Percentiles rank a stretch among this genome's conserved stretches.
phyloP scores from a whole-genome alignment of 345 rosid genomes.

The Capsella bursapastoris region DNA sequence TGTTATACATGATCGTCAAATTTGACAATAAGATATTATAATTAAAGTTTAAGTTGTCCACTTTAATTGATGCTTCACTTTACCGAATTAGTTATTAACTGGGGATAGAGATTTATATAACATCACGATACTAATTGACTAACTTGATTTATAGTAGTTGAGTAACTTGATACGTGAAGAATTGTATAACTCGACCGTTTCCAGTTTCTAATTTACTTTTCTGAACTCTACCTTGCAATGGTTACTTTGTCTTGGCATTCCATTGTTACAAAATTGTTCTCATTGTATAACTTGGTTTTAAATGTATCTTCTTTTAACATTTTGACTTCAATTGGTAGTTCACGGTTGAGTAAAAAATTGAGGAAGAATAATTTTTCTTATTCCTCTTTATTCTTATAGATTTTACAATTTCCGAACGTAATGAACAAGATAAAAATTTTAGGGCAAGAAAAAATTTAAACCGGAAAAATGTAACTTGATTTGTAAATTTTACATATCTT shows the following conservation, averaged over 20 bases:
- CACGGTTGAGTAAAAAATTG: too few species aligned
- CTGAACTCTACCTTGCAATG: neutral
- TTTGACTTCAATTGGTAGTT: neutral
- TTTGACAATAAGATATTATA: neutral
- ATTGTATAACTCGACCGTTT: neutral
- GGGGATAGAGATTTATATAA: neutral
- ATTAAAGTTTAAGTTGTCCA: neutral
- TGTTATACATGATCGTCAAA: neutral
- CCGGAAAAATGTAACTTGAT: neutral
- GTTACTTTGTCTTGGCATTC: neutral
- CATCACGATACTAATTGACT: neutral
- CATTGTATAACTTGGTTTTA: neutral
- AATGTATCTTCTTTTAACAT: neutral
- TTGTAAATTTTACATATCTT: neutral
- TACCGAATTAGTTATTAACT: neutral
- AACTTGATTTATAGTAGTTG: neutral
- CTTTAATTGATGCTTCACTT: neutral
- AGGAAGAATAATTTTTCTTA: neutral
- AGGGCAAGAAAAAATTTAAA: neutral
- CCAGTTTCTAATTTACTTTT: neutral
- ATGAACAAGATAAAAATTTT: neutral
- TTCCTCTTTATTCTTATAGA: neutral
- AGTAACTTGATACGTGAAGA: neutral
- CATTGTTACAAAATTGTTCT: neutral
- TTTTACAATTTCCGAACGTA: neutral